Conservation (phyloP, 1,284 basidiomycete genomes). For the Apiotrichum laibachii region DNA sequence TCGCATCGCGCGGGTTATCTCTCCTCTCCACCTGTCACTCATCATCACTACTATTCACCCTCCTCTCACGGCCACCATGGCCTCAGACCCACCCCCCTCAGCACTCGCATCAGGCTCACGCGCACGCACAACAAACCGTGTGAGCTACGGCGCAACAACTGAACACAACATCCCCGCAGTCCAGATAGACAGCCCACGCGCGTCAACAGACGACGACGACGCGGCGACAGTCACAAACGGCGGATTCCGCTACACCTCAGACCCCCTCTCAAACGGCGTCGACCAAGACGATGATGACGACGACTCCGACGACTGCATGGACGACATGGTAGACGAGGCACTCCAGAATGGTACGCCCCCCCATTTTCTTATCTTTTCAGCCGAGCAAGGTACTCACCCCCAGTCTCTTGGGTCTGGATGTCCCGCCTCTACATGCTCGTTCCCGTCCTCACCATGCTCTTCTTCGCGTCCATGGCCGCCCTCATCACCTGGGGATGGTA, state of each 20-base stretch:
- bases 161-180: too few relatives aligned
- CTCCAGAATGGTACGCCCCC: constrained; percentile 2
- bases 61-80: too few relatives aligned
- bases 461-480: constrained; percentile 37
- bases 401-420: constrained; percentile 45
- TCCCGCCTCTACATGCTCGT: constrained; percentile 44
- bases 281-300: background rate
- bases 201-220: background rate
- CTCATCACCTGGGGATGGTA: constrained; percentile 49
- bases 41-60: too few relatives aligned
- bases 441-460: constrained; percentile 40
- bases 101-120: too few relatives aligned
- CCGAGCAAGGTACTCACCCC: background rate
- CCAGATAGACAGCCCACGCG: too few relatives aligned
- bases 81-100: too few relatives aligned
- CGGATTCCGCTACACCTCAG: too few relatives aligned
- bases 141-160: too few relatives aligned
- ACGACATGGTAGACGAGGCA: constrained; percentile 7
- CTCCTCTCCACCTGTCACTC: too few relatives aligned
- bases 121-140: too few relatives aligned
- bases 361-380: background rate
- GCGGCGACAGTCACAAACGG: background rate
- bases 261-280: background rate
- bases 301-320: background rate
- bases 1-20: too few relatives aligned